Conservation (phyloP, 345 rosid species). For the Populus ilicifolia region DNA sequence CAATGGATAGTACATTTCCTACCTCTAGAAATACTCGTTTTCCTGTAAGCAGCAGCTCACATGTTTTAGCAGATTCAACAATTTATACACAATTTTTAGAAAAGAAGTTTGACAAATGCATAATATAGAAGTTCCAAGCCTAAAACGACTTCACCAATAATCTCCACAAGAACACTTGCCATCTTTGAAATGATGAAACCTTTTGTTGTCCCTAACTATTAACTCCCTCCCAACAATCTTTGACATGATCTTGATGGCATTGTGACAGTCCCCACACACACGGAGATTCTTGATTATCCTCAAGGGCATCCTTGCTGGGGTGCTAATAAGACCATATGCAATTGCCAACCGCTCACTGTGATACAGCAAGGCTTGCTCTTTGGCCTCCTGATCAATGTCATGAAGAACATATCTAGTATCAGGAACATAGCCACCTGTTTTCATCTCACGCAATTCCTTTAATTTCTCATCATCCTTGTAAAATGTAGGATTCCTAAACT, state of each 20-base stretch:
- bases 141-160: conserved; percentile 36
- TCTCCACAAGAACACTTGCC: conserved; percentile 50
- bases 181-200: conserved; percentile 65
- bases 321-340: conserved; percentile 72
- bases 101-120: not conserved
- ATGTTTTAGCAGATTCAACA: not conserved
- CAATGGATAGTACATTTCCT: not conserved
- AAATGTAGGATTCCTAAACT: conserved; percentile 51
- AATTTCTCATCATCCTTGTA: conserved; percentile 68
- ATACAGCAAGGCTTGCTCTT: conserved; percentile 71
- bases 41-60: not conserved
- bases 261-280: conserved; percentile 72
- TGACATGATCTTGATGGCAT: conserved; percentile 81
- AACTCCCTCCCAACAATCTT: conserved; percentile 66
- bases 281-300: conserved; percentile 78
- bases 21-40: conserved; percentile 1
- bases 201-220: conserved; percentile 74
- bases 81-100: conserved; percentile 1
- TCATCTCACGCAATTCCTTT: conserved; percentile 45
- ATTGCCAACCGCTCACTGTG: conserved; percentile 80
- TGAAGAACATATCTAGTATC: conserved; percentile 70
- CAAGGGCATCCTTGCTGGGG: conserved; percentile 61
- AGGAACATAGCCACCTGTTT: conserved; percentile 54
- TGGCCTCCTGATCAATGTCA: conserved; percentile 79
- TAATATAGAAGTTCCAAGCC: not conserved